Conservation (phyloP, 1,284 basidiomycete species). For the Apiotrichum gamsii region DNA sequence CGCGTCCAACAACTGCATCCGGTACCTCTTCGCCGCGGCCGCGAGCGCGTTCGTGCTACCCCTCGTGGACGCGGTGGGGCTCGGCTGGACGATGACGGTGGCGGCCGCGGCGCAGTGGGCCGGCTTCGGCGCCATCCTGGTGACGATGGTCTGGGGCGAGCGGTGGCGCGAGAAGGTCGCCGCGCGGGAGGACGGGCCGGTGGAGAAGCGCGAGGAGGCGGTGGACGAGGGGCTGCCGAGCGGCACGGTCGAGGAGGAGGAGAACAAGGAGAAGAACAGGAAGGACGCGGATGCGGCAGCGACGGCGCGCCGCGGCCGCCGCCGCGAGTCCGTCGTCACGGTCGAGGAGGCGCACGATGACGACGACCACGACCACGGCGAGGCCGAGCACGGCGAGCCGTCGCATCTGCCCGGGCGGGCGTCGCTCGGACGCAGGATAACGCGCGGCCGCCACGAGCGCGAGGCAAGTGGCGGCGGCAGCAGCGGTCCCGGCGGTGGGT, state of each 20-base stretch:
- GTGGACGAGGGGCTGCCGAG: not conserved
- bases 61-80: slow-evolving; percentile 54
- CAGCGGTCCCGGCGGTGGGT: not conserved
- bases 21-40: slow-evolving; percentile 47
- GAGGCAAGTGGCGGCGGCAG: not conserved
- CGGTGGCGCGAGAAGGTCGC: slow-evolving; percentile 31
- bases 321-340: not conserved
- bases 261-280: not conserved
- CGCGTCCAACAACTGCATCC: slow-evolving; percentile 44
- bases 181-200: not conserved
- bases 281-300: not conserved
- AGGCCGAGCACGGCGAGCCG: slow-evolving; percentile 20
- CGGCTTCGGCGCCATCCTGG: slow-evolving; percentile 10
- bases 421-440: not conserved
- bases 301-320: not conserved
- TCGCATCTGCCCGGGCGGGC: not conserved
- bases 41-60: slow-evolving; percentile 52
- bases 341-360: no score
- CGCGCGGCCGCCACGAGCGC: no score
- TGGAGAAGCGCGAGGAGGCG: not conserved
- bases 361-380: slow-evolving; percentile 9
- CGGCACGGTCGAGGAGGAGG: not conserved
- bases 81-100: slow-evolving; percentile 54
- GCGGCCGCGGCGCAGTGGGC: slow-evolving; percentile 47
- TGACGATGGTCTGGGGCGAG: slow-evolving; percentile 28